Conservation (phyloP, 441 rosid species). For the Populus hybrid region DNA sequence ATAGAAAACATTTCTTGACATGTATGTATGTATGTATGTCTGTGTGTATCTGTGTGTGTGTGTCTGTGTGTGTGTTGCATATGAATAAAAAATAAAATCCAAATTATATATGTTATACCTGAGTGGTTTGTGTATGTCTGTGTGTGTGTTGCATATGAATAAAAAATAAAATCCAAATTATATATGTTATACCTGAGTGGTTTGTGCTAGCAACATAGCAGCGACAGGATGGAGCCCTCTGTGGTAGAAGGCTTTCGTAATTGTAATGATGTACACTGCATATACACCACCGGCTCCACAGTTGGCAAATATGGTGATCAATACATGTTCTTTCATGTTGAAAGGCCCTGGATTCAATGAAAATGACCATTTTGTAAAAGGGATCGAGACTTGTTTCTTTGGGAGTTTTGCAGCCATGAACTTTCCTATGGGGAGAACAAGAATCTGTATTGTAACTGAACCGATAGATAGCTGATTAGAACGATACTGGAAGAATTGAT, state of each 20-base stretch:
- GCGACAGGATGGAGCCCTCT: conserved; percentile 42
- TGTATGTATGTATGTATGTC: too few species aligned
- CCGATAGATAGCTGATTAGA: conserved; percentile 47
- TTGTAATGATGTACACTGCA: conserved; percentile 53
- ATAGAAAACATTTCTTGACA: background rate
- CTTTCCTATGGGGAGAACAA: conserved; percentile 63
- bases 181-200: conserved; percentile 53
- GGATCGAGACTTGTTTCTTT: conserved; percentile 27
- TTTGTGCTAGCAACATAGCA: conserved; percentile 66
- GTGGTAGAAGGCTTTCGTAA: conserved; percentile 61
- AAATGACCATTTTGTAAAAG: conserved; percentile 51
- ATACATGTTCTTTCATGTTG: conserved; percentile 62
- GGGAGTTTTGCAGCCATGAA: conserved; percentile 77
- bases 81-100: too few species aligned
- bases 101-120: conserved; percentile 31
- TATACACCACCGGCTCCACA: conserved; percentile 58
- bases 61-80: too few species aligned
- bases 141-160: too few species aligned
- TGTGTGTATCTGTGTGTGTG: too few species aligned
- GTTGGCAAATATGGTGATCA: conserved; percentile 70
- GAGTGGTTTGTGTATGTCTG: conserved; percentile 56
- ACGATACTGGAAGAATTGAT: conserved; percentile 67
- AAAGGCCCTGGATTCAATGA: conserved; percentile 79
- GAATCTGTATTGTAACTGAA: conserved; percentile 60
- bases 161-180: too few species aligned